A percentile compares a stretch with the other conserved stretches of the same genome.
These are phyloP conservation scores for Pythium folliculosum DNA, from an alignment of 352 stramenopile genomes.

Conservation along the genomic window DNA sequence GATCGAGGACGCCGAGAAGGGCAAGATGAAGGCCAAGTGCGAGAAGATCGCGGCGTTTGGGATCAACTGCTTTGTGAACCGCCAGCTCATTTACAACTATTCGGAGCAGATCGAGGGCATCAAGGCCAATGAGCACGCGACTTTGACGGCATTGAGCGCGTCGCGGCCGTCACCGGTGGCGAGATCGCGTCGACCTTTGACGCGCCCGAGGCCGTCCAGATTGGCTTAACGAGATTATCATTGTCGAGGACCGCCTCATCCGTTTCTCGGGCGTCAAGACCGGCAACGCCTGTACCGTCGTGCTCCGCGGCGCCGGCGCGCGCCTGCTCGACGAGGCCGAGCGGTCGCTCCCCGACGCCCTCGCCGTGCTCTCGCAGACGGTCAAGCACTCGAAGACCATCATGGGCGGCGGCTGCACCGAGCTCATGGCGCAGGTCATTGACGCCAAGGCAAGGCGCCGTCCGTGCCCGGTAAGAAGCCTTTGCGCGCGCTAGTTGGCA, in stretches of 20 bases:
- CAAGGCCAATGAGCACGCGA: slow-evolving; percentile 99
- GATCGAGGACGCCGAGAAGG: slow-evolving; percentile 99
- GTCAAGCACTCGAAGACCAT: slow-evolving; percentile 96
- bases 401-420: slow-evolving; percentile 96
- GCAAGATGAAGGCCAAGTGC: slow-evolving; percentile 98
- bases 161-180: slow-evolving; percentile 95
- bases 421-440: slow-evolving; percentile 95
- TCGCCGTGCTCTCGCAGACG: slow-evolving; percentile 97
- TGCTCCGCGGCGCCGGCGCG: slow-evolving; percentile 92
- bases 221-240: slow-evolving; percentile 99
- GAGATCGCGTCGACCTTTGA: slow-evolving; percentile 99
- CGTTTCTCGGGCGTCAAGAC: slow-evolving; percentile 98
- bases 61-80: slow-evolving; percentile 99
- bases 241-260: slow-evolving; percentile 97
- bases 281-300: slow-evolving; percentile 93
- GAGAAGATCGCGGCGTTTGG: slow-evolving; percentile 98
- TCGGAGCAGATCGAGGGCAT: slow-evolving; percentile 97
- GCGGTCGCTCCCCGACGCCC: slow-evolving; percentile 98
- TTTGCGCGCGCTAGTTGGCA: slow-evolving; percentile 97
- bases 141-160: slow-evolving; percentile 99
- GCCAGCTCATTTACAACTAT: slow-evolving; percentile 99
- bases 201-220: slow-evolving; percentile 93
- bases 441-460: slow-evolving; percentile 89
- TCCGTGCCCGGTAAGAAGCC: slow-evolving; percentile 97
- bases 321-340: slow-evolving; percentile 99